These are phyloP conservation scores for Bipolaris gigantea DNA, from an alignment of 2,329 filamentous ascomycete genomes.

Conservation along the genomic window DNA sequence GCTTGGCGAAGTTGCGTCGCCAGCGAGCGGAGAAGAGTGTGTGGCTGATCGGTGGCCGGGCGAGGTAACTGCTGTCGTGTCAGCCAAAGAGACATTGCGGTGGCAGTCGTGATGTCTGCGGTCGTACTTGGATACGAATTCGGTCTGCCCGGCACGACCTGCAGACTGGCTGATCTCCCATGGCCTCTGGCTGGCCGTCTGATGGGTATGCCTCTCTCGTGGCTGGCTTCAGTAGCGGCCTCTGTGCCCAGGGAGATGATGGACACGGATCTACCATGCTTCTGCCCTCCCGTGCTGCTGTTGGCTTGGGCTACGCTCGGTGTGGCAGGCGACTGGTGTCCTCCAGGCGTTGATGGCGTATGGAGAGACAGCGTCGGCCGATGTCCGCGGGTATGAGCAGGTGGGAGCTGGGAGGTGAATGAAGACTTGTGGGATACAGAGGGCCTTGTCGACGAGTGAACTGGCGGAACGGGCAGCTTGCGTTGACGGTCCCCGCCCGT, in stretches of 20 bases:
- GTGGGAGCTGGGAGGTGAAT: slow-evolving; percentile 34
- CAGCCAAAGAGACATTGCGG: slow-evolving; percentile 12
- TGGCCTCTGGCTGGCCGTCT: slow-evolving; percentile 65
- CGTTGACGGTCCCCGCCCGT: slow-evolving; percentile 43
- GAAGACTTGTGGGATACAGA: slow-evolving; percentile 44
- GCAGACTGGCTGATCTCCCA: slow-evolving; percentile 77
- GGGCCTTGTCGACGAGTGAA: slow-evolving; percentile 41
- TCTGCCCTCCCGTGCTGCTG: slow-evolving; percentile 35
- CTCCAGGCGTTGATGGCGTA: slow-evolving; percentile 41
- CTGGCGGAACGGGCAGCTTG: slow-evolving; percentile 44
- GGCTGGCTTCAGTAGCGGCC: slow-evolving; percentile 35
- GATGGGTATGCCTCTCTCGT: slow-evolving; percentile 29
- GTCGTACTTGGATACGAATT: slow-evolving; percentile 38
- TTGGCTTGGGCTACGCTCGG: slow-evolving; percentile 25
- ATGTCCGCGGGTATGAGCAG: slow-evolving; percentile 58
- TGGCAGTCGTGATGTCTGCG: not conserved
- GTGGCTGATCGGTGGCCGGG: slow-evolving; percentile 37
- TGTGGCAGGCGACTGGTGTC: slow-evolving; percentile 28
- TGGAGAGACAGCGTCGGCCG: slow-evolving; percentile 67
- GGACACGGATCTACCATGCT: slow-evolving; percentile 52
- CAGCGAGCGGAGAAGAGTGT: slow-evolving; percentile 49
- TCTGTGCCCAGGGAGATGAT: slow-evolving; percentile 55
- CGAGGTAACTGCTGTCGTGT: slow-evolving; percentile 32
- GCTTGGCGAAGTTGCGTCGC: slow-evolving; percentile 42
- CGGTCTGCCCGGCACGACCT: slow-evolving; percentile 61